Evolutionary conservation across 148 eudicot genomes (phyloP), one percentile per base, ranked within the genome.

Genomic region (Spergularia bocconei): DNA sequence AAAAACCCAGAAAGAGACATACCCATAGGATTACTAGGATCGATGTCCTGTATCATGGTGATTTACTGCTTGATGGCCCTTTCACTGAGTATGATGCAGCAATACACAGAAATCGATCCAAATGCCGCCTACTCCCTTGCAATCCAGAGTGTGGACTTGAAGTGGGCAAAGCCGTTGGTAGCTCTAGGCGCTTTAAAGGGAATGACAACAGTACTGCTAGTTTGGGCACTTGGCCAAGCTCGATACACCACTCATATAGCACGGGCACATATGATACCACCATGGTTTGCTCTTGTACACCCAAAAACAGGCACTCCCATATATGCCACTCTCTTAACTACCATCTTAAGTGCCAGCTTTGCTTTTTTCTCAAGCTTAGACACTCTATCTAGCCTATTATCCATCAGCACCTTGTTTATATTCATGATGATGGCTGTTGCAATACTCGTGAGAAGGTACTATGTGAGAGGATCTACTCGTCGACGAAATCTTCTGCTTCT

Each of bases 101-200:
- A 82, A 19, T 91, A 89, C 77, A 82, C 88, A 15, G 76, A 77
- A 13, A 85, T 89, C 7, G 90, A 91, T 63, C 74, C 72, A 2
- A 59, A 87, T 20, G 93, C 97, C 10, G 82, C 93, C 11, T 91
- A 83, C 72, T 81, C 97, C 7, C 54, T 87, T 4, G 97, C 93
- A 0, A 88, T 91, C 51, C 78, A 89, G 72, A 76, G 81, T 2
- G 87, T 90, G 38, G 91, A 91, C 12, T 69, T 88, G 83, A 81
- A 80, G 29, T 89, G 93, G 93, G 97, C 91, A 0, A 88, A 91
- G 79, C 86, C 86, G 16, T 50, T 90, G 19, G 97, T 91, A 1
- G 92, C 90, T 11, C 77, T 87, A 2, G 93, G 92, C 51, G 97
- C 93, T 20, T 84, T 91, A 23, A 87, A 88, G 78, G 93, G 97